These are phyloP conservation scores for Udeniomyces megalosporus DNA, from an alignment of 768 basidiomycete genomes.

Conservation along the genomic window DNA sequence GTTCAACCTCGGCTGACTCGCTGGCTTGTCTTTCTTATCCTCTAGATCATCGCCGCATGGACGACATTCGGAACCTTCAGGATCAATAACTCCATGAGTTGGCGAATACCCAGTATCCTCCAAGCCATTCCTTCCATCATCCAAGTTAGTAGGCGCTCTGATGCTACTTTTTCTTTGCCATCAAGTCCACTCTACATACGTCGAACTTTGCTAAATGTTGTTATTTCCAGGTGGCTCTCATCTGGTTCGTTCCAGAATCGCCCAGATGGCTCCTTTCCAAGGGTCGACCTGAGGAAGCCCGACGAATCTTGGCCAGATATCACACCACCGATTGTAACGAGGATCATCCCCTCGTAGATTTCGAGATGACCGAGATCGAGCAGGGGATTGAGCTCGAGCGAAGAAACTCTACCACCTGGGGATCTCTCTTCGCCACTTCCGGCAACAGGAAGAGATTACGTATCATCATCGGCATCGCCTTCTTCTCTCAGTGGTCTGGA, in stretches of 20 bases:
- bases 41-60: constrained; percentile 58
- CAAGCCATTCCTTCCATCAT: constrained; percentile 32
- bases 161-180: not conserved
- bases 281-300: constrained; percentile 52
- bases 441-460: constrained; percentile 7
- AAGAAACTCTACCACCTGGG: not conserved
- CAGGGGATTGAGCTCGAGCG: not conserved
- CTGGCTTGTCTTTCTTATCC: not conserved
- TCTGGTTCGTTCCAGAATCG: constrained; percentile 62
- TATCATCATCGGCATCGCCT: constrained; percentile 12
- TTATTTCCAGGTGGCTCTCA: constrained; percentile 49
- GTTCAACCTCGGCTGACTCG: not conserved
- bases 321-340: constrained; percentile 49
- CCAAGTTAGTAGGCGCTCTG: too few species aligned
- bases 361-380: constrained; percentile 13
- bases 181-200: constrained; percentile 27
- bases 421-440: not conserved
- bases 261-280: constrained; percentile 69
- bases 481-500: constrained; percentile 65
- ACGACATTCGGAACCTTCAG: constrained; percentile 64
- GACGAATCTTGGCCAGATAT: constrained; percentile 58
- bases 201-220: constrained; percentile 47
- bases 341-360: constrained; percentile 2
- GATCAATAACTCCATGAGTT: constrained; percentile 33
- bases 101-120: constrained; percentile 51